Base-by-base conservation (phyloP, 2,329 filamentous ascomycete species). In the Trichoderma breve region DNA sequence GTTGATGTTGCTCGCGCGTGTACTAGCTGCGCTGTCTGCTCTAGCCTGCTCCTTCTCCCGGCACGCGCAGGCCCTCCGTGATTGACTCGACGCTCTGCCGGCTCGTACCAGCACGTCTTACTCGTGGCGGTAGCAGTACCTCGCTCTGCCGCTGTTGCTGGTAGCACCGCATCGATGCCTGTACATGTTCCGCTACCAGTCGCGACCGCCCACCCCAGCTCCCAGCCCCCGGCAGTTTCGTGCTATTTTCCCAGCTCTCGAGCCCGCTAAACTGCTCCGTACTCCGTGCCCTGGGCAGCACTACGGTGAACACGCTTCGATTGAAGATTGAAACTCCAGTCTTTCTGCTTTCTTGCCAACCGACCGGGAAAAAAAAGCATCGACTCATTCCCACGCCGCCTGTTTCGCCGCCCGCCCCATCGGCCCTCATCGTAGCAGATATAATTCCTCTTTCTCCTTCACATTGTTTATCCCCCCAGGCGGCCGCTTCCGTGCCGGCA, bases 301-400 rank as follows among this genome's bases (percentile, higher is more conserved):
- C 66, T 69, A 61, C 66, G 66, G 66, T 69, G 66, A 69, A 61
- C 66, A 69, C 55, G 66, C 66, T 51, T 66, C 26, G 55, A 60
- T 61, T 51, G 24, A 43, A 60, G 36, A 34, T 69, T 69, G 66
- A 69, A 69, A 60, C 65, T 68, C 53, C 36, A 60, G 55, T 67
- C 53, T 61, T 69, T 61, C 28, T 69, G 66, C 55, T 32, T 39
- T 69, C 65, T 68, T 30, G 66, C 51, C 55, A 47, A 32, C 66
- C 66, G 66, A 69, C 66, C 66, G 55, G 26, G 32, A 47, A 36
- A 36, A 66, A 66, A 67, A 67, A 24, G 51, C 51, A 47, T 69
- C 66, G 66, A 60, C 39, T 61, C 36, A 43, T 43, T 28, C 58
- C 36, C 66, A 60, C 53, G 66, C 66, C 55, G 55, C 65, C 57